A percentile compares a stretch with the other conserved stretches of the same genome.
Conservation (phyloP, 2,329 filamentous ascomycete species). For the Dactylellina parvicollis region DNA sequence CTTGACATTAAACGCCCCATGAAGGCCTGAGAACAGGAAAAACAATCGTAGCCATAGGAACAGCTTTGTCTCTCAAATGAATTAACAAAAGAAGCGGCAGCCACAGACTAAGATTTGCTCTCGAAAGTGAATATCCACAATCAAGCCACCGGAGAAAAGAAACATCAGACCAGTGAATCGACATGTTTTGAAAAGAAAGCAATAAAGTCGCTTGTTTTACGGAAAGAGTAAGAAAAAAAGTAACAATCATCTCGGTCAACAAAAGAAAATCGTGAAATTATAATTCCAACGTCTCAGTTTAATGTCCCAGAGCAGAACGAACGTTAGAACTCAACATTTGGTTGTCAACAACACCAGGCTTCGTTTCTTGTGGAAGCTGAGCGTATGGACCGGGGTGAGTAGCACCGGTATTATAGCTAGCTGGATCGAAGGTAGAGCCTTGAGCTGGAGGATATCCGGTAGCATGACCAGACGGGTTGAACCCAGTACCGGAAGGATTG, state of each 20-base stretch:
- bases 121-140: too few species aligned
- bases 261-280: constrained; percentile 23
- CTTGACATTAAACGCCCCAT: constrained; percentile 9
- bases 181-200: not conserved
- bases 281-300: not conserved
- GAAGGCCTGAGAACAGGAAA: not conserved
- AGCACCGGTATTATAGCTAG: constrained; percentile 6
- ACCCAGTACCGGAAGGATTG: not conserved
- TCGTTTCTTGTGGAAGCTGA: constrained; percentile 28
- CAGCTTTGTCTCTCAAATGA: not conserved
- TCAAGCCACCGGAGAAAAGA: too few species aligned
- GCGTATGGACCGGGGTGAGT: constrained; percentile 34
- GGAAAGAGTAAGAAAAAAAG: not conserved
- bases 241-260: constrained; percentile 4
- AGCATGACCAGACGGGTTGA: not conserved
- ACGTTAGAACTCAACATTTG: constrained; percentile 20
- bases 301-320: constrained; percentile 35
- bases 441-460: not conserved
- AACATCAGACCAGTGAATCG: constrained; percentile 10
- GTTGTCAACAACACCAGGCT: constrained; percentile 8
- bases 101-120: not conserved
- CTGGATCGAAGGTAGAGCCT: not conserved
- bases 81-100: not conserved
- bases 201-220: not conserved
- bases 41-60: not conserved